A percentile compares a stretch with the other conserved stretches of the same genome.
Evolutionary conservation across 2,329 filamentous ascomycete species (phyloP).

Genomic region (Hymenotorrendiella dingleyae): DNA sequence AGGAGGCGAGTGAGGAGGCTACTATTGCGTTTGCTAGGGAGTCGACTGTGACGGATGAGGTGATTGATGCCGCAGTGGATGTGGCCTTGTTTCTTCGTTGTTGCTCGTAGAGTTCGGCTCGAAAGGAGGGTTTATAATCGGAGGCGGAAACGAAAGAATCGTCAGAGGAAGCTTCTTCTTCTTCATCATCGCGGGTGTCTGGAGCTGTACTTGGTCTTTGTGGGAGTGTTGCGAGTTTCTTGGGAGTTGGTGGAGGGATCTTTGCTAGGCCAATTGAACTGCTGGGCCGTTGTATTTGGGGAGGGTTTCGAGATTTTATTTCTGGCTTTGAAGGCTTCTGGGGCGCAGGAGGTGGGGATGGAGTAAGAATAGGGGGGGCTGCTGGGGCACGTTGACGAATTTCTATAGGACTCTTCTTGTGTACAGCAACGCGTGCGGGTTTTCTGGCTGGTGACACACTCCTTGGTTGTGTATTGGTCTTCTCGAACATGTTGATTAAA

Average conservation of each 20-base stretch:
- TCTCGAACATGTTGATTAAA: slow-evolving; percentile 65
- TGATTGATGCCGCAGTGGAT: slow-evolving; percentile 11
- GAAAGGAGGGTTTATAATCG: slow-evolving; percentile 21
- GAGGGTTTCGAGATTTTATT: background rate
- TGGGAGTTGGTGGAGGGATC: slow-evolving; percentile 5
- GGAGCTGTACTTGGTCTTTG: slow-evolving; percentile 2
- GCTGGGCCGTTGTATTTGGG: slow-evolving; percentile 1
- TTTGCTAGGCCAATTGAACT: background rate
- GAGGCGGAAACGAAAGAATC: slow-evolving; percentile 32
- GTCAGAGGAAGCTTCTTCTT: slow-evolving; percentile 25
- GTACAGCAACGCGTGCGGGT: slow-evolving; percentile 7
- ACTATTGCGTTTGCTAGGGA: slow-evolving; percentile 70
- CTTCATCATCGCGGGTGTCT: slow-evolving; percentile 7
- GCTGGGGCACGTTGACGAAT: slow-evolving; percentile 7
- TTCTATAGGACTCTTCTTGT: slow-evolving; percentile 10
- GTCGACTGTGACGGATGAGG: slow-evolving; percentile 46
- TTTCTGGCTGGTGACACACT: slow-evolving; percentile 8
- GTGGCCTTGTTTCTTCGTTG: slow-evolving; percentile 13
- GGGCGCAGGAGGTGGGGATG: slow-evolving; percentile 5
- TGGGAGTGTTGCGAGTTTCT: slow-evolving; percentile 19
- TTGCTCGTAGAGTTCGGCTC: slow-evolving; percentile 22
- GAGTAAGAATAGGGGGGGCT: slow-evolving; percentile 4
- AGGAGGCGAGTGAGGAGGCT: slow-evolving; percentile 65
- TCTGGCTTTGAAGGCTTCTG: slow-evolving; percentile 8
- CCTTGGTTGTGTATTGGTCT: slow-evolving; percentile 29